Percentiles rank a stretch among this genome's conserved stretches.
Evolutionary conservation across 345 rosid species (phyloP).

Genomic region (Populus davidiana): DNA sequence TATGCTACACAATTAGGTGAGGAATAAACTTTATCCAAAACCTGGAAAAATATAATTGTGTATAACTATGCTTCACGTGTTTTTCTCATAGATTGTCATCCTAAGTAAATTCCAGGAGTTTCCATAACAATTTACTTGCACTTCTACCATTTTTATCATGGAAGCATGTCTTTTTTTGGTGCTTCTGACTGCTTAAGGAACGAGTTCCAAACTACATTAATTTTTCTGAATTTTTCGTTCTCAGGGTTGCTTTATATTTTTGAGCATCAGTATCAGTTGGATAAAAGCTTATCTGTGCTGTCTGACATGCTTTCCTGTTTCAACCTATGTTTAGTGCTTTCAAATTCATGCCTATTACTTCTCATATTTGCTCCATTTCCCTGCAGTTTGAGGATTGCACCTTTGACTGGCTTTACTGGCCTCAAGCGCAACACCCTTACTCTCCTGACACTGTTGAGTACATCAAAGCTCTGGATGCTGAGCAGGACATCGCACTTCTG

Average conservation of each 20-base stretch:
- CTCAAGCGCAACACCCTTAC: slow-evolving; percentile 72
- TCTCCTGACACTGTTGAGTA: slow-evolving; percentile 53
- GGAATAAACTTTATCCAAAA: too few species aligned
- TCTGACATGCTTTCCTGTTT: not conserved
- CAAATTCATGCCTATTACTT: not conserved
- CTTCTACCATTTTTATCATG: not conserved
- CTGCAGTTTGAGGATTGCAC: slow-evolving; percentile 88
- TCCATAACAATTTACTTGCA: not conserved
- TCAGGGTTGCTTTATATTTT: not conserved
- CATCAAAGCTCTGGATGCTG: slow-evolving; percentile 57
- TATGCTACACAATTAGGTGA: too few species aligned
- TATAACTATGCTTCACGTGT: not conserved
- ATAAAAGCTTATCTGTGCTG: not conserved
- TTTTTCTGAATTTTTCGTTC: not conserved
- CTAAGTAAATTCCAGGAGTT: not conserved
- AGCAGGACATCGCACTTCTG: slow-evolving; percentile 61
- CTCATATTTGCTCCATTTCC: slow-evolving; percentile 6
- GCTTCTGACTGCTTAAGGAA: not conserved
- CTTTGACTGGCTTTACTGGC: slow-evolving; percentile 94
- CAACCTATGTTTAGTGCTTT: not conserved
- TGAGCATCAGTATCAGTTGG: not conserved
- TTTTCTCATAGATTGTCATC: not conserved
- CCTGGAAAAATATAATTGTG: not conserved
- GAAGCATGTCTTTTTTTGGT: not conserved
- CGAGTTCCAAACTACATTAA: not conserved